These are phyloP conservation scores for Claviceps citrina DNA, from an alignment of 2,329 filamentous ascomycete genomes.

Conservation along the genomic window DNA sequence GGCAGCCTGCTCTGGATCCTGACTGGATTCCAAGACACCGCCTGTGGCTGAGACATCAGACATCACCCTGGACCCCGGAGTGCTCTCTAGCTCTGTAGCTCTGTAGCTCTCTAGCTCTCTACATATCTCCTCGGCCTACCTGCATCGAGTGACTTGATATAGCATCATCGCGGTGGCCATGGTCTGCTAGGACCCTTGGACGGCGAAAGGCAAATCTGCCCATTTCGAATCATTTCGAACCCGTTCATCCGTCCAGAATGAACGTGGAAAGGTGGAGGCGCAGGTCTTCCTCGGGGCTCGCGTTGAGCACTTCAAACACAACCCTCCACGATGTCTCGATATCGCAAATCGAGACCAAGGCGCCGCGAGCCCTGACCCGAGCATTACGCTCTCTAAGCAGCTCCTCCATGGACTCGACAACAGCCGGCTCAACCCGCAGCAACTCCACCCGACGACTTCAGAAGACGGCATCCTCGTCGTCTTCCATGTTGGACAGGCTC, in stretches of 20 bases:
- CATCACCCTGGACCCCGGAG: too few relatives aligned
- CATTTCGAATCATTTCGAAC: background rate
- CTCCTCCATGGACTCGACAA: constrained; percentile 25
- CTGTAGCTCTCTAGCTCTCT: background rate
- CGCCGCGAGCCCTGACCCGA: constrained; percentile 21
- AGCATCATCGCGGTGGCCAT: constrained; percentile 1
- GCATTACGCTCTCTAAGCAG: constrained; percentile 25
- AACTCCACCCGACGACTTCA: constrained; percentile 20
- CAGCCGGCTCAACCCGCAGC: constrained; percentile 17
- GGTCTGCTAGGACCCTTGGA: constrained; percentile 2
- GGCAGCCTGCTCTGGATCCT: too few relatives aligned
- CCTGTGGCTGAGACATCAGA: constrained; percentile 12
- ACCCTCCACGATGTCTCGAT: constrained; percentile 10
- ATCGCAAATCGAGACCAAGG: constrained; percentile 16
- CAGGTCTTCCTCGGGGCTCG: constrained; percentile 17
- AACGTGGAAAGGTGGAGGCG: constrained; percentile 21
- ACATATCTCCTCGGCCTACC: background rate
- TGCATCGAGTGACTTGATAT: background rate
- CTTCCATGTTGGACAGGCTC: constrained; percentile 26
- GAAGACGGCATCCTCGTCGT: constrained; percentile 24
- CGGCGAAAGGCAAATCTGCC: background rate
- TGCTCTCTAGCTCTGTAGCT: too few relatives aligned
- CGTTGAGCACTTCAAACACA: constrained; percentile 11
- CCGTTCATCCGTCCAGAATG: constrained; percentile 11
- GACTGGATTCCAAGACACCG: constrained; percentile 6